Base-by-base conservation (phyloP, 1,139 yeast genomes). In the Meyerozyma elateridarum region DNA sequence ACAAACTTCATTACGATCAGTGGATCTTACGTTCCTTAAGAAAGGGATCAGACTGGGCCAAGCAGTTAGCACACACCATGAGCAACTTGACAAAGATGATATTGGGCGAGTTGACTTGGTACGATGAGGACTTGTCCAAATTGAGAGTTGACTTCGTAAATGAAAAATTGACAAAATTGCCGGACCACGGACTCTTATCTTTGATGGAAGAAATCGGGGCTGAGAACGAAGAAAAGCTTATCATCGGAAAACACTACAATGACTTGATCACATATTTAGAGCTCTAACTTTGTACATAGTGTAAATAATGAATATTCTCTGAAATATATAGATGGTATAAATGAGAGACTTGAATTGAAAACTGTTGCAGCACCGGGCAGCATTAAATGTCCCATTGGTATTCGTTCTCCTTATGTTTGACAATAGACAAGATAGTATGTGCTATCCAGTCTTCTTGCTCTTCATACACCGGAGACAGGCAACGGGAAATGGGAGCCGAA, bases 11-110 rank as follows among this genome's bases (percentile, higher is more conserved):
- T 43, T 76, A 68, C 45, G 71, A 70, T 33, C 53, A 55, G 19
- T 76, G 83, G 77, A 63, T 61, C 4, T 45, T 55, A 14, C 67
- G 64, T 36, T 59, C 76, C 6, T 47, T 62, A 28, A 52, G 69
- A 33, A 60, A 59, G 31, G 77, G 75, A 1, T 60, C 73, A 11
- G 64, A 65, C 24, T 57, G 65, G 64, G 46, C 64, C 7, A 53
- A 58, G 32, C 67, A 63, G 37, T 47, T 73, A 44, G 59, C 54
- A 5, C 48, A 54, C 13, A 64, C 76, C 0, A 48, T 69, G 36
- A 49, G 56, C n/a, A 65, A 68, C 39, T 56, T 73, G 26, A 46
- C 68, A 3, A 48, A 55, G 18, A 52, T 70, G 11, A 62, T 73
- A 1, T 51, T 71, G 25, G 64, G 64, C 13, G 61, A 60, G 25